A percentile compares a stretch with the other conserved stretches of the same genome.
Evolutionary conservation across 352 stramenopile species (phyloP).

Genomic region (Pythium aphanidermatum): DNA sequence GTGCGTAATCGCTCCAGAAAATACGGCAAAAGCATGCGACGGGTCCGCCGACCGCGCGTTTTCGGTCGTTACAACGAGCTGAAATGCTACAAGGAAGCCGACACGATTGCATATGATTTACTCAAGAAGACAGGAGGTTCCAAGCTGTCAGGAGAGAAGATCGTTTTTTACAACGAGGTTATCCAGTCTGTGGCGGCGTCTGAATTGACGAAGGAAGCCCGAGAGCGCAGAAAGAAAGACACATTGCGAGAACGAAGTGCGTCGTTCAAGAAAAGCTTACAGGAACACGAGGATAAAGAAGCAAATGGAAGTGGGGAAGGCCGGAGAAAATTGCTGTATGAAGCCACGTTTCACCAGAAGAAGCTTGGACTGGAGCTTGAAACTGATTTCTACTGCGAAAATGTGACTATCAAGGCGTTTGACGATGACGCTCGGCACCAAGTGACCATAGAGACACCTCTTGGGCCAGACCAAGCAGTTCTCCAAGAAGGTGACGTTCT

Average conservation of each 20-base stretch:
- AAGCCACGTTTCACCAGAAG: conserved; percentile 78
- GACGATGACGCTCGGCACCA: conserved; percentile 41
- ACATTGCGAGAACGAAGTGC: conserved; percentile 58
- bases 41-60: conserved; percentile 73
- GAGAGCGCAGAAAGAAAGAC: conserved; percentile 57
- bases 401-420: conserved; percentile 80
- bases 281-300: conserved; percentile 55
- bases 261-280: conserved; percentile 56
- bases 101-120: conserved; percentile 81
- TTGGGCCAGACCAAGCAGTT: conserved; percentile 48
- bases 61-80: conserved; percentile 88
- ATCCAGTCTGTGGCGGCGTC: conserved; percentile 66
- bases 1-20: conserved; percentile 79
- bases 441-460: conserved; percentile 49
- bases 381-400: conserved; percentile 87
- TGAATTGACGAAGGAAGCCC: conserved; percentile 72
- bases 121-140: conserved; percentile 65
- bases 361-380: conserved; percentile 82
- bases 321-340: conserved; percentile 62
- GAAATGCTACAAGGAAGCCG: conserved; percentile 85
- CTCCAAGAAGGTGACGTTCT: conserved; percentile 78
- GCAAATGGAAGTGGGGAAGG: conserved; percentile 20
- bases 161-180: conserved; percentile 87
- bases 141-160: conserved; percentile 73
- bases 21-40: conserved; percentile 69